These are phyloP conservation scores for Xerocomus cyaneibrunnescens DNA, from an alignment of 1,284 basidiomycete genomes.

Conservation along the genomic window DNA sequence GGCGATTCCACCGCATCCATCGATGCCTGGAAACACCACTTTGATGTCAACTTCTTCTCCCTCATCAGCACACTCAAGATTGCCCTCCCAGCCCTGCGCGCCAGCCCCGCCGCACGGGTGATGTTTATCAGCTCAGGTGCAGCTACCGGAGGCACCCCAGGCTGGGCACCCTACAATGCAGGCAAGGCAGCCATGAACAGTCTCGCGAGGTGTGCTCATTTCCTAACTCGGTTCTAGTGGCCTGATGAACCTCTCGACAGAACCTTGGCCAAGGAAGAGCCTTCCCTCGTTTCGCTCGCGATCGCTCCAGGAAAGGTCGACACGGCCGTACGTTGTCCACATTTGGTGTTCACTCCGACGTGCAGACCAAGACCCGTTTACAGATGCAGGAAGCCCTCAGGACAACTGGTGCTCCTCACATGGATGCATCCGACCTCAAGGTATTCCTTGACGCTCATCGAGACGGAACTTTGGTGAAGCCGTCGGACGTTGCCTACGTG, in stretches of 20 bases:
- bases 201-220: constrained; percentile 55
- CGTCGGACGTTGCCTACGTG: constrained; percentile 72
- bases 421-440: constrained; percentile 53
- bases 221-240: constrained; percentile 4
- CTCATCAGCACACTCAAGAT: constrained; percentile 65
- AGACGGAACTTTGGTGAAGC: constrained; percentile 66
- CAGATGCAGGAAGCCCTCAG: constrained; percentile 73
- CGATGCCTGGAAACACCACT: constrained; percentile 61
- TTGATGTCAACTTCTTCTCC: constrained; percentile 86
- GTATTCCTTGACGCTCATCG: constrained; percentile 61
- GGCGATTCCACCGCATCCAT: constrained; percentile 38
- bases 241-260: constrained; percentile 41
- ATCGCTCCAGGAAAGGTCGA: constrained; percentile 86
- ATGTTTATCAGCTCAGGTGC: constrained; percentile 84
- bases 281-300: constrained; percentile 68
- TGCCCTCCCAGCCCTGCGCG: constrained; percentile 65
- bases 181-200: constrained; percentile 86
- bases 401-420: constrained; percentile 43
- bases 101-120: constrained; percentile 64
- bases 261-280: constrained; percentile 82
- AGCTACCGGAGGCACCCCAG: constrained; percentile 62
- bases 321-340: constrained; percentile 49
- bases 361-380: constrained; percentile 4
- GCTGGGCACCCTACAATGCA: constrained; percentile 81
- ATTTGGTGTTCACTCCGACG: not conserved